Conservation (phyloP, 331 rosid species). For the Pyracantha coccinea region DNA sequence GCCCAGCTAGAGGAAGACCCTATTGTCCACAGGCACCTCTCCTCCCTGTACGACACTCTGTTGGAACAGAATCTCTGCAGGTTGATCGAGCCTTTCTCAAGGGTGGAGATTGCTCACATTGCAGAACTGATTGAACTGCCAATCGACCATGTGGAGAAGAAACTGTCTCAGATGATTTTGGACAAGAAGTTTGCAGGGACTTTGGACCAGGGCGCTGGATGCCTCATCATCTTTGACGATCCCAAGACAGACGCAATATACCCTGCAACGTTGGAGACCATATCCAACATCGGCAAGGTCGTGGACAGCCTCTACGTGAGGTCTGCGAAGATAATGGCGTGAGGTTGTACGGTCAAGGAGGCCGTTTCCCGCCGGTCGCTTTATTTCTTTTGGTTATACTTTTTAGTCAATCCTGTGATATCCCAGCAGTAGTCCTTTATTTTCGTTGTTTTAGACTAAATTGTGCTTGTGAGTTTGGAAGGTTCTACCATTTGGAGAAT, state of each 20-base stretch:
- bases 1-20: conserved; percentile 96
- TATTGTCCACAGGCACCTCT: conserved; percentile 88
- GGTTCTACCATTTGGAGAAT: background rate
- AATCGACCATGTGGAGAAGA: conserved; percentile 74
- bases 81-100: conserved; percentile 84
- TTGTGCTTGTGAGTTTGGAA: background rate
- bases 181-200: conserved; percentile 96
- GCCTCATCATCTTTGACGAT: conserved; percentile 82
- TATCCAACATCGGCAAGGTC: conserved; percentile 79
- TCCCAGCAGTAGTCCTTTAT: background rate
- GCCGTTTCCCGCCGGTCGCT: background rate
- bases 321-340: conserved; percentile 96
- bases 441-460: background rate
- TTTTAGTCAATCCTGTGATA: background rate
- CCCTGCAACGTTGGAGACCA: conserved; percentile 83
- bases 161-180: conserved; percentile 88
- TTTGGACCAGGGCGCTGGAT: conserved; percentile 93
- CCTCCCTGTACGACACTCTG: conserved; percentile 78
- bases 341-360: conserved; percentile 17
- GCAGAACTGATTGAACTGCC: conserved; percentile 90
- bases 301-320: conserved; percentile 89
- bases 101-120: conserved; percentile 85
- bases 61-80: conserved; percentile 93
- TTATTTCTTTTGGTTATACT: background rate
- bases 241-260: conserved; percentile 81